Conservation (phyloP, 208 protist species). For the Wallacemonas sp. region DNA sequence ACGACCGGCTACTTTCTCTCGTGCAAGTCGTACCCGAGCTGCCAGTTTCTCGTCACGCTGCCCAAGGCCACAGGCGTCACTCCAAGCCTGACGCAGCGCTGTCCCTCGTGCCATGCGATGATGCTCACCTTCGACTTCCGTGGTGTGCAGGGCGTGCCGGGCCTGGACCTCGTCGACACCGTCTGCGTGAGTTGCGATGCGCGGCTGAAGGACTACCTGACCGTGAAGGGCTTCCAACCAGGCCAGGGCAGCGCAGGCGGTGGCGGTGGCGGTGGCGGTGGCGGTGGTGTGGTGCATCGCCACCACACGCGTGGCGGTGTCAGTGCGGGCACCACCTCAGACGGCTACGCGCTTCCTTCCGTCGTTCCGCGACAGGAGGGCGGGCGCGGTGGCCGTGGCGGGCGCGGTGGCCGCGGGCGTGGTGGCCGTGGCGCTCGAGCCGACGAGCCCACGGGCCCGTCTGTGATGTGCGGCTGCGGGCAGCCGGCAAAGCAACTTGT, state of each 20-base stretch:
- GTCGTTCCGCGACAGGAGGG: constrained; percentile 14
- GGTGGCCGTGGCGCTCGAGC: constrained; percentile 18
- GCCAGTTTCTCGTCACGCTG: constrained; percentile 56
- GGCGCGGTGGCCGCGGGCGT: constrained; percentile 14
- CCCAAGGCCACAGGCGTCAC: constrained; percentile 53
- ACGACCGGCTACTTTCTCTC: constrained; percentile 45
- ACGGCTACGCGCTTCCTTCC: constrained; percentile 56
- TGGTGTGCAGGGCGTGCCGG: constrained; percentile 64
- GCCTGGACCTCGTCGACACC: constrained; percentile 58
- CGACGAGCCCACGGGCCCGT: background rate
- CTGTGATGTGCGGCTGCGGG: constrained; percentile 61
- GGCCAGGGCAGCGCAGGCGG: constrained; percentile 5
- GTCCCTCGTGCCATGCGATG: constrained; percentile 57
- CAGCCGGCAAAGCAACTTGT: constrained; percentile 65
- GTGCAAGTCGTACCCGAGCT: constrained; percentile 76
- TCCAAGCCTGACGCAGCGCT: constrained; percentile 45
- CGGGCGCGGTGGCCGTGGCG: background rate
- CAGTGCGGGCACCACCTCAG: constrained; percentile 5
- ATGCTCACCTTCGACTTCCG: constrained; percentile 80
- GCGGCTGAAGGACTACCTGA: constrained; percentile 79
- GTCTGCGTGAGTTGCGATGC: constrained; percentile 82
- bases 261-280: too few relatives aligned
- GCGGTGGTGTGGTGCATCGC: too few relatives aligned
- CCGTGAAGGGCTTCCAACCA: constrained; percentile 43
- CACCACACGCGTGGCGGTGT: too few relatives aligned